These are phyloP conservation scores for Hyaloscypha variabilis DNA, from an alignment of 495 filamentous ascomycete genomes.

Conservation along the genomic window DNA sequence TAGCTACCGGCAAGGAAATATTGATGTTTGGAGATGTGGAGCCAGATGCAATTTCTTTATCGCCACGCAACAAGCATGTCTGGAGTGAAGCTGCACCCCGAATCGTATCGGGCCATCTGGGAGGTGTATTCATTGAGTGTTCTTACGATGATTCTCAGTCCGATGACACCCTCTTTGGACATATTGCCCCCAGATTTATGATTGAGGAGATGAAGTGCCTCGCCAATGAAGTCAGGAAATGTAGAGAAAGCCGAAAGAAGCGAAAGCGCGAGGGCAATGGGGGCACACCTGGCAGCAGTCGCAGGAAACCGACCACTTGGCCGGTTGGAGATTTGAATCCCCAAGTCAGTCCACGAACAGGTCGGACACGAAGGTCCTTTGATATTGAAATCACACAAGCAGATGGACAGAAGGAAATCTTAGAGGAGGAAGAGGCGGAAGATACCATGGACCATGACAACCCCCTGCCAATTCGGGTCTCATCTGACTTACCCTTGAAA, in stretches of 20 bases:
- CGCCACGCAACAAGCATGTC: conserved; percentile 74
- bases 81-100: conserved; percentile 89
- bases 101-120: conserved; percentile 66
- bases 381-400: conserved; percentile 5
- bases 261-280: conserved; percentile 34
- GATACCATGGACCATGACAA: not conserved
- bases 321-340: not conserved
- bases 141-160: conserved; percentile 79
- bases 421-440: not conserved
- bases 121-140: conserved; percentile 92
- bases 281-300: not conserved
- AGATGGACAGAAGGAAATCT: not conserved
- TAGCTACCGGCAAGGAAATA: conserved; percentile 68
- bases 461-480: not conserved
- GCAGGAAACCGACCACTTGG: not conserved
- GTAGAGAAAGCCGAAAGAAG: conserved; percentile 35
- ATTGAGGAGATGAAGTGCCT: conserved; percentile 74
- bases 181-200: conserved; percentile 81
- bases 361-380: not conserved
- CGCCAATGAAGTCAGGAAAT: conserved; percentile 62
- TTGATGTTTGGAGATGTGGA: conserved; percentile 96
- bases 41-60: conserved; percentile 80
- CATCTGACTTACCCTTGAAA: conserved; percentile 33
- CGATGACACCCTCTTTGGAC: conserved; percentile 80
- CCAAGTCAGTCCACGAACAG: conserved; percentile 1